Evolutionary conservation across 306 rosid species (phyloP).

Genomic region (Rosa lucieae): DNA sequence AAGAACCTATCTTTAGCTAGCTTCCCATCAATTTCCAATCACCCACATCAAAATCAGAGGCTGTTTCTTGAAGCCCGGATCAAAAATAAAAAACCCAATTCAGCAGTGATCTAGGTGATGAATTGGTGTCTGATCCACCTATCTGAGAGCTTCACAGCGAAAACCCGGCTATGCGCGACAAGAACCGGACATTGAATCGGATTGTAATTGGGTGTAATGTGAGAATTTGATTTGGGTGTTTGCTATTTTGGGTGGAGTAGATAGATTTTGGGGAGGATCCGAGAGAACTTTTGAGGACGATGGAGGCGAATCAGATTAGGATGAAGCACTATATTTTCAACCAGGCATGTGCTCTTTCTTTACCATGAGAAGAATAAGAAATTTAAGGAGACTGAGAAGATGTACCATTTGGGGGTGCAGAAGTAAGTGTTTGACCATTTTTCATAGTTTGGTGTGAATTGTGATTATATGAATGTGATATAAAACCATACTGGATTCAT

Average conservation of each 20-base stretch:
- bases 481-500: background rate
- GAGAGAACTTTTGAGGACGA: slow-evolving; percentile 48
- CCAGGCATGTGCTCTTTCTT: slow-evolving; percentile 61
- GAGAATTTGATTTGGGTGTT: background rate
- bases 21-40: too few species aligned
- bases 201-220: background rate
- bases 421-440: slow-evolving; percentile 43
- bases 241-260: slow-evolving; percentile 38
- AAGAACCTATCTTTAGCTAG: too few species aligned
- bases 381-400: slow-evolving; percentile 74
- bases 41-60: too few species aligned
- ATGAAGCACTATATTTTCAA: slow-evolving; percentile 63
- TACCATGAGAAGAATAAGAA: slow-evolving; percentile 78
- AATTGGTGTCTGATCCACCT: too few species aligned
- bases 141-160: too few species aligned
- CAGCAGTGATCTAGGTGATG: too few species aligned
- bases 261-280: slow-evolving; percentile 89
- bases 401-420: slow-evolving; percentile 56
- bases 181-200: too few species aligned
- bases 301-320: slow-evolving; percentile 81
- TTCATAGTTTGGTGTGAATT: background rate
- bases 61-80: too few species aligned
- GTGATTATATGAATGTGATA: background rate
- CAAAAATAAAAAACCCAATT: too few species aligned
- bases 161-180: too few species aligned